phyloP scores from a whole-genome alignment of 83 land plant genomes.

The Picea abies region DNA sequence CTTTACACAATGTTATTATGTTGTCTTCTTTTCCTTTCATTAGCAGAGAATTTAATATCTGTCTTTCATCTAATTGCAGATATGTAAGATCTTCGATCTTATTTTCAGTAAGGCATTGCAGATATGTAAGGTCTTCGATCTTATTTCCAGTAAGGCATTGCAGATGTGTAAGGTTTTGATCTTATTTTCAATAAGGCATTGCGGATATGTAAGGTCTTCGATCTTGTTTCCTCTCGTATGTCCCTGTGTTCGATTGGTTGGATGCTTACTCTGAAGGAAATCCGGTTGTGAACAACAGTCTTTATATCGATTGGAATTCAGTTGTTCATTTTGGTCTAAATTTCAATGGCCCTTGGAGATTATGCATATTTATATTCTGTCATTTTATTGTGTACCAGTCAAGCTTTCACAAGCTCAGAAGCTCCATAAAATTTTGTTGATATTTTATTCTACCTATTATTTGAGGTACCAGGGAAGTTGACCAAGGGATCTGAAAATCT shows the following conservation, averaged over 20 bases:
- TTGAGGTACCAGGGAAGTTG: neutral
- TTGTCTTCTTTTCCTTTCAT: neutral
- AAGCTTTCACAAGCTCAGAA: neutral
- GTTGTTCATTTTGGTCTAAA: neutral
- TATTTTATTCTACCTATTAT: neutral
- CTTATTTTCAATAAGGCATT: neutral
- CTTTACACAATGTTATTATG: neutral
- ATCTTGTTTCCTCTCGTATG: neutral
- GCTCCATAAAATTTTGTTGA: neutral
- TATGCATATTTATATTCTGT: neutral
- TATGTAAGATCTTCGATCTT: neutral
- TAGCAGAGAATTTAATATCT: neutral
- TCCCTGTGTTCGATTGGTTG: neutral
- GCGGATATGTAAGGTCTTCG: neutral
- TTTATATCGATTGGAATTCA: neutral
- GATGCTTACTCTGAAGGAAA: neutral
- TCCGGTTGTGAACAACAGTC: neutral
- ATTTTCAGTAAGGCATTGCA: neutral
- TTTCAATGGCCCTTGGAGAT: neutral
- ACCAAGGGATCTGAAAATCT: too few relatives aligned
- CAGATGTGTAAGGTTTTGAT: too few relatives aligned
- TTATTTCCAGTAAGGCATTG: neutral
- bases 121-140: neutral
- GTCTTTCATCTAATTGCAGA: conserved; percentile 7
- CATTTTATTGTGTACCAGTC: neutral